These are phyloP conservation scores for Albatrellus ellisii DNA, from an alignment of 768 basidiomycete genomes.

Conservation along the genomic window DNA sequence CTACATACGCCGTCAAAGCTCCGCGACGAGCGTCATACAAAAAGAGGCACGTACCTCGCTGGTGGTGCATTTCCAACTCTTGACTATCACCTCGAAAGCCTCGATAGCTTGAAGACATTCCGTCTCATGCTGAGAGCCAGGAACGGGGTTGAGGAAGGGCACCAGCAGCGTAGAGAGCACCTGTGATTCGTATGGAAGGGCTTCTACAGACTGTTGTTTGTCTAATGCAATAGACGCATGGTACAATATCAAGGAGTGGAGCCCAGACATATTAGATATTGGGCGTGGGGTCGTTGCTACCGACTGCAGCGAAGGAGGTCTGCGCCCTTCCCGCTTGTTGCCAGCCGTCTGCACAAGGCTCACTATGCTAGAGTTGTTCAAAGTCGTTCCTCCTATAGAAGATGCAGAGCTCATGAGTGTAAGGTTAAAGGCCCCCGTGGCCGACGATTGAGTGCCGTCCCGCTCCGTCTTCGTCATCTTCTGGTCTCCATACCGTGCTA, in stretches of 20 bases:
- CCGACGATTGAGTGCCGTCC: constrained; percentile 9
- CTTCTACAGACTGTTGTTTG: constrained; percentile 17
- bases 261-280: constrained; percentile 27
- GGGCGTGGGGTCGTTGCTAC: constrained; percentile 18
- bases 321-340: constrained; percentile 20
- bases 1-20: constrained; percentile 12
- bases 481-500: constrained; percentile 34
- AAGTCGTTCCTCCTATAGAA: constrained; percentile 20
- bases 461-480: constrained; percentile 21
- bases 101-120: constrained; percentile 47
- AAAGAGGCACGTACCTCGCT: constrained; percentile 32
- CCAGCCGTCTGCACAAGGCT: neutral
- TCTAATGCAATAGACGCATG: constrained; percentile 19
- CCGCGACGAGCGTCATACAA: neutral
- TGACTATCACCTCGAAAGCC: constrained; percentile 42
- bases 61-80: constrained; percentile 40
- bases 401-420: constrained; percentile 26
- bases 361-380: constrained; percentile 14
- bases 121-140: constrained; percentile 27
- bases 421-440: constrained; percentile 11
- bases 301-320: constrained; percentile 32
- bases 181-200: constrained; percentile 42
- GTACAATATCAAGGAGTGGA: constrained; percentile 28
- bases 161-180: constrained; percentile 44
- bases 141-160: constrained; percentile 35